Conservation (phyloP, 163 green algal genomes). For the Scenedesmus sp. region DNA sequence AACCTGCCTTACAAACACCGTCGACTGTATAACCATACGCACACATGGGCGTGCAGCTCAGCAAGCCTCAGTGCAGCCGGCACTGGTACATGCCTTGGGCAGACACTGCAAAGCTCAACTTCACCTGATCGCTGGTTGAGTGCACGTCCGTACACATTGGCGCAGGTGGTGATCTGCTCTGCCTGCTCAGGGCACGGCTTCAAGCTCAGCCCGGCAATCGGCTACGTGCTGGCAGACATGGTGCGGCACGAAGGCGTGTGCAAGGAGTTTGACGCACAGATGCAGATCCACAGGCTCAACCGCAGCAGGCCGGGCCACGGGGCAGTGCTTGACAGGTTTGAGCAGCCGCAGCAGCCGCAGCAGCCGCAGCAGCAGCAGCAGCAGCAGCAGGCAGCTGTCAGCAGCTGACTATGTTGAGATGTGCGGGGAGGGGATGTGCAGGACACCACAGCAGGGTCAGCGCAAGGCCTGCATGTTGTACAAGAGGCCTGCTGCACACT, state of each 20-base stretch:
- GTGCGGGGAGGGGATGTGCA: no score
- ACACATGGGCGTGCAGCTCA: no score
- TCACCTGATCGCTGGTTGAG: background rate
- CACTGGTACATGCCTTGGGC: background rate
- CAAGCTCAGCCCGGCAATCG: conserved; percentile 67
- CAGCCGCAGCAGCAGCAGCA: conserved; percentile 1
- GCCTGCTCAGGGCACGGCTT: conserved; percentile 77
- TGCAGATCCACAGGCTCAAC: conserved; percentile 31
- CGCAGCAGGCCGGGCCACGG: conserved; percentile 16
- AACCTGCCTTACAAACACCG: no score
- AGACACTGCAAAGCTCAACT: background rate
- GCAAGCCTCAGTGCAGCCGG: background rate
- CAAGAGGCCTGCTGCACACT: no score
- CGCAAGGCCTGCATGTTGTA: no score
- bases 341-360: conserved; percentile 16
- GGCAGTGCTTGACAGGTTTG: conserved; percentile 35
- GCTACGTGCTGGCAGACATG: conserved; percentile 49
- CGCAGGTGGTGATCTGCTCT: conserved; percentile 72
- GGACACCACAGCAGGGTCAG: no score
- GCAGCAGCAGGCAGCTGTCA: background rate
- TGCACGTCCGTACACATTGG: background rate
- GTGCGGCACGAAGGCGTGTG: conserved; percentile 16
- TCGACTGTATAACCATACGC: no score
- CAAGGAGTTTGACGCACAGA: conserved; percentile 11
- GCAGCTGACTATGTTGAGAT: background rate